phyloP scores from a whole-genome alignment of 768 basidiomycete species.

The Leucocoprinus leucothites region DNA sequence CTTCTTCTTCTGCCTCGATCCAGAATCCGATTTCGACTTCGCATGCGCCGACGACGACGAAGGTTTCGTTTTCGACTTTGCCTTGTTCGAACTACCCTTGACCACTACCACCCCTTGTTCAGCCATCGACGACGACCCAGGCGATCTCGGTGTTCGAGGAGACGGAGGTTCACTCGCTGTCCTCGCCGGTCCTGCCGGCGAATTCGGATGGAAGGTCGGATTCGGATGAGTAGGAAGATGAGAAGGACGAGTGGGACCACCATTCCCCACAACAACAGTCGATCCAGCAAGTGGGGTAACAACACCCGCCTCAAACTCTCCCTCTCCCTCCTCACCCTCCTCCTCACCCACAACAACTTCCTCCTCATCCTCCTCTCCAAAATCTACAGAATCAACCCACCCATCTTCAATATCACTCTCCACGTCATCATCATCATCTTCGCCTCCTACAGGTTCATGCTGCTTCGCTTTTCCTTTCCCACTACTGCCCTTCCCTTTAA shows the following conservation, averaged over 20 bases:
- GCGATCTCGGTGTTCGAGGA: slow-evolving; percentile 2
- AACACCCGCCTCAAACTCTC: slow-evolving; percentile 3
- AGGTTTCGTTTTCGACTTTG: slow-evolving; percentile 8
- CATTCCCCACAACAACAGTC: background rate
- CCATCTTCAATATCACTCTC: slow-evolving; percentile 54
- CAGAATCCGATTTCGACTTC: background rate
- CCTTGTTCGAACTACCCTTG: slow-evolving; percentile 21
- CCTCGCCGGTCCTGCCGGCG: too few relatives aligned
- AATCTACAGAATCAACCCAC: slow-evolving; percentile 64
- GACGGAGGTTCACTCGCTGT: too few relatives aligned
- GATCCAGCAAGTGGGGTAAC: slow-evolving; percentile 2
- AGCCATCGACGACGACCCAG: slow-evolving; percentile 15
- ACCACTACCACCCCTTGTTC: slow-evolving; percentile 18
- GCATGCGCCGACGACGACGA: slow-evolving; percentile 9
- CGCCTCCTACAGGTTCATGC: background rate
- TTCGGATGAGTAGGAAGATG: slow-evolving; percentile 7
- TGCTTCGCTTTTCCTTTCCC: slow-evolving; percentile 18
- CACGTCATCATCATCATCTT: slow-evolving; percentile 40
- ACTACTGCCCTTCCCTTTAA: slow-evolving; percentile 17
- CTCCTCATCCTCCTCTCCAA: background rate
- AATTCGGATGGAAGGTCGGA: background rate
- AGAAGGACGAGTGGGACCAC: background rate
- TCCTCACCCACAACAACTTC: background rate
- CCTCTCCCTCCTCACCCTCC: background rate
- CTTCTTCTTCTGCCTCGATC: slow-evolving; percentile 22